Evolutionary conservation across 1,284 basidiomycete genomes (phyloP), one percentile per base, ranked within the genome.

Genomic region (Rhizopogon parksii): DNA sequence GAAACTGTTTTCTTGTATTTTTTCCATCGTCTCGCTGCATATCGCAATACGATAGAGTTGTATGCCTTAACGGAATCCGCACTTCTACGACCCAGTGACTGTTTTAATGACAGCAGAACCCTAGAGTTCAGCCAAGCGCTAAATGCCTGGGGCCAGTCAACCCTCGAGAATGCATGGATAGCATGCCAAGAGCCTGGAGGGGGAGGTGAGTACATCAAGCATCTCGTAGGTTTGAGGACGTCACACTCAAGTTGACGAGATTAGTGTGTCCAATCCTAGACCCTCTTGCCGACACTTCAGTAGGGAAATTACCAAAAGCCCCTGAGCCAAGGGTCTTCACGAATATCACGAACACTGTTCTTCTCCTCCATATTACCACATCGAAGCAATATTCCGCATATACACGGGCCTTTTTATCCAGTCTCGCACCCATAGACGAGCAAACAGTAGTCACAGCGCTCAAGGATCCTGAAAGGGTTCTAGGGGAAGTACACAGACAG

Each of bases 321-420:
- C 77, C 77, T 2, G 46, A 67, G 2, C 40, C 59, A 40, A 64
- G 66, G 9, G 58, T 67, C 14, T 55, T 78, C 11, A 54, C 62
- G 6, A 68, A 68, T 46, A 60, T 76, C 40, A 60, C 80, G 19
- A 79, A 76, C 55, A 70, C 73, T 6, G 71, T 78, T 37, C 68
- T 80, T 24, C 75, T 82, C 56, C 61, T 81, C 9, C 69, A 78
- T 47, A 68, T 81, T 56, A 75, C 78, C 9, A 63, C 70, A 21
- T 62, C 71, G 1, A 77, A 76, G 52, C 64, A 69, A 42, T 82
- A 80, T 57, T 80, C 79, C 14, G 73, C 78, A 0, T 72, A 72
- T n/a, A 78, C 77, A 12, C 71, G 79, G 34, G 58, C 71, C 1
- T 80, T 81, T 61, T 61, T 82, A 11, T 65, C 65, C 25, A 62